Evolutionary conservation across 371 early-diverging fungal species (phyloP).

Genomic region (Haplosporangium sp.): DNA sequence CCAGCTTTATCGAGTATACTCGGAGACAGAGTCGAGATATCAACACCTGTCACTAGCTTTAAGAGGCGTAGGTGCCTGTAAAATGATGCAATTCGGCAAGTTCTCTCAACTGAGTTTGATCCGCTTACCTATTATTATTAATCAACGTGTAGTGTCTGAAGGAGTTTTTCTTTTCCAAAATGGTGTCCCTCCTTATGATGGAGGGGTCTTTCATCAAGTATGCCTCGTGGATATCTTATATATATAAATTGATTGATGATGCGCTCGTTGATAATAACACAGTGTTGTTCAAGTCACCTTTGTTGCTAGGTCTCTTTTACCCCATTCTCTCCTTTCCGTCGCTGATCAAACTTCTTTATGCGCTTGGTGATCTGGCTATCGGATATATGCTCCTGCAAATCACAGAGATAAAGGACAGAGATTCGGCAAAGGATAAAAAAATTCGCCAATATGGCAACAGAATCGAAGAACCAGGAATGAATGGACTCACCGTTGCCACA

Average conservation of each 20-base stretch:
- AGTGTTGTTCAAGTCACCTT: constrained; percentile 70
- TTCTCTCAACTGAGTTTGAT: not conserved
- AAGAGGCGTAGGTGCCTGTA: constrained; percentile 74
- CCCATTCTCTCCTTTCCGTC: constrained; percentile 66
- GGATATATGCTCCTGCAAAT: constrained; percentile 69
- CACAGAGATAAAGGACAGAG: constrained; percentile 56
- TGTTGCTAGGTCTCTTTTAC: constrained; percentile 79
- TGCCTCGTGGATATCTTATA: not conserved
- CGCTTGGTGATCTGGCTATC: constrained; percentile 70
- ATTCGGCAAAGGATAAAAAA: constrained; percentile 23
- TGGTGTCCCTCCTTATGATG: constrained; percentile 89
- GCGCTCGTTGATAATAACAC: not conserved
- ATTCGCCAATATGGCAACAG: constrained; percentile 34
- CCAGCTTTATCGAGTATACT: constrained; percentile 61
- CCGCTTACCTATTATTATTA: not conserved
- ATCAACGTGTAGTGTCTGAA: constrained; percentile 76
- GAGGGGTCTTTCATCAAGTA: constrained; percentile 90
- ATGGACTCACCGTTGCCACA: constrained; percentile 26
- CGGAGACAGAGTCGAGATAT: constrained; percentile 75
- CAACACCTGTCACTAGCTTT: constrained; percentile 89
- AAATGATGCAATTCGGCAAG: not conserved
- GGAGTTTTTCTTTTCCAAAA: constrained; percentile 84
- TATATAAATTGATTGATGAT: not conserved
- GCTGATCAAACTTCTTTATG: constrained; percentile 69
- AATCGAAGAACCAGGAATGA: constrained; percentile 37